These are phyloP conservation scores for Rhodamnia rubescens DNA, from an alignment of 345 rosid species.

Conservation along the genomic window DNA sequence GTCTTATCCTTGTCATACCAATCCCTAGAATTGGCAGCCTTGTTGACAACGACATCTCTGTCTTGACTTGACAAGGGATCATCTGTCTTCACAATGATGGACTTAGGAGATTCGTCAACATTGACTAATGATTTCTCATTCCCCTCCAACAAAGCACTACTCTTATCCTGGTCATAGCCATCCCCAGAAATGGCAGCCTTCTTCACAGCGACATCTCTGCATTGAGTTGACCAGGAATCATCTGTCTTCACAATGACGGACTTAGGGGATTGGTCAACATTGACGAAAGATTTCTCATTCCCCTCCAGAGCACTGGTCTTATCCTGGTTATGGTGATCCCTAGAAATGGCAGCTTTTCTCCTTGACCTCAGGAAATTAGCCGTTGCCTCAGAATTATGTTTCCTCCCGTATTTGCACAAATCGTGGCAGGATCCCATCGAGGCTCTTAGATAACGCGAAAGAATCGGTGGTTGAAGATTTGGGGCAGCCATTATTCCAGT, in stretches of 20 bases:
- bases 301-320: conserved; percentile 9
- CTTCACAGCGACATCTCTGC: conserved; percentile 2
- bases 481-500: conserved; percentile 27
- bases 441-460: conserved; percentile 58
- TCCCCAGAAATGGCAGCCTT: not conserved
- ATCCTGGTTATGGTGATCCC: not conserved
- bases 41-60: not conserved
- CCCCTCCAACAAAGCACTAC: conserved; percentile 7
- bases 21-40: not conserved
- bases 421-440: conserved; percentile 69
- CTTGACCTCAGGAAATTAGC: conserved; percentile 12
- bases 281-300: not conserved
- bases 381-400: conserved; percentile 21
- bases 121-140: not conserved
- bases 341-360: not conserved
- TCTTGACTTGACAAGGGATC: not conserved
- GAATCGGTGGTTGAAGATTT: conserved; percentile 12
- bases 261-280: not conserved
- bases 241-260: conserved; percentile 1
- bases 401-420: conserved; percentile 54
- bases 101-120: not conserved
- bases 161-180: conserved; percentile 2
- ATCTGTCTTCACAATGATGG: not conserved
- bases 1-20: conserved; percentile 1
- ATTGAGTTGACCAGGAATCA: conserved; percentile 68